Base-by-base conservation (phyloP, 163 green algal genomes). In the Scenedesmus sp. region DNA sequence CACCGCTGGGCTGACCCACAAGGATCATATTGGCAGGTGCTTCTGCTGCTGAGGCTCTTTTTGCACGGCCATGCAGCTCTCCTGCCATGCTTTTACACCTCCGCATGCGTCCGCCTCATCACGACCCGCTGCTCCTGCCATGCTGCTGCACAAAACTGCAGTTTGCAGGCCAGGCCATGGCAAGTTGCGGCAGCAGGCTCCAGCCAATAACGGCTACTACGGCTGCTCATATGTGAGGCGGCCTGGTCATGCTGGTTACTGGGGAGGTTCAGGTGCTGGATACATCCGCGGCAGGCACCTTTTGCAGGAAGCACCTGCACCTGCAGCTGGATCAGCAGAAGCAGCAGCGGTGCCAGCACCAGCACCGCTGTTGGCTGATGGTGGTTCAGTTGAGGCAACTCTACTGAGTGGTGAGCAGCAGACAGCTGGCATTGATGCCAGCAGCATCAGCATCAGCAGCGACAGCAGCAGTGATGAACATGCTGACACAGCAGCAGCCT, bases 121-220 rank as follows among this genome's bases (percentile, higher is more conserved):
- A 76, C 56, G 22, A 70, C 30, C 7, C 7, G 30, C 65, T 40
- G 30, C 65, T 76, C 30, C 65, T 40, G 65, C 30, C 40, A 83
- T 83, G 37, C 73, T 35, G 40, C 73, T 51, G 43, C 43, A 26
- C n/a, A 33, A 6, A 0, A 76, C 56, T 68, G 56, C 83, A 88
- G 83, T 79, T 4, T 90, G 85, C 68, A 83, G 65, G 85, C 70
- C 68, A 49, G 85, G 68, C 16, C 85, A 83, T 49, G 85, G 85
- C 42, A 51, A 70, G 26, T 68, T 90, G 42, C 33, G 85, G 40
- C 43, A 83, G 37, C 26, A 43, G 49, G 85, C 46, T 80, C 83
- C 83, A 18, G 46, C 83, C 80, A 79, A 49, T 53, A 88, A 76
- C 42, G 53, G 40, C 35, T 76, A 80, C 15, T 53, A 88, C 80